Conservation (phyloP, 108 stramenopile species). For the Cyclotella atomus region DNA sequence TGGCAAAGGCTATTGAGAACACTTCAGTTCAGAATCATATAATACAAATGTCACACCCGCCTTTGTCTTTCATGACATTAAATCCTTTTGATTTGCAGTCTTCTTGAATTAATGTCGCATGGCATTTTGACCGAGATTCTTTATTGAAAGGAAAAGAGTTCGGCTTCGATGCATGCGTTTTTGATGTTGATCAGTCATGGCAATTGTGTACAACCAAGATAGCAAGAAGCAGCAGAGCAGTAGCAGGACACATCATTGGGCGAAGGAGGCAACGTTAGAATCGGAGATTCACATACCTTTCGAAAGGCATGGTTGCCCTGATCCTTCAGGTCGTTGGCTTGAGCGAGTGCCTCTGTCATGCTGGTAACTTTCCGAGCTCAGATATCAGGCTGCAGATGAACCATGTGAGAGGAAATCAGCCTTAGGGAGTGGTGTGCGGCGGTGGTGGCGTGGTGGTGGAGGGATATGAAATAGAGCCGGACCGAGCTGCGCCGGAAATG, state of each 20-base stretch:
- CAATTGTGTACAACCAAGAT: no score
- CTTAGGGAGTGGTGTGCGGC: no score
- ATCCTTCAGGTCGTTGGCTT: slow-evolving; percentile 52
- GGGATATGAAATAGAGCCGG: no score
- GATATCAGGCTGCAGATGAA: no score
- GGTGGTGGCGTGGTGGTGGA: no score
- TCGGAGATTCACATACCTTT: slow-evolving; percentile 36
- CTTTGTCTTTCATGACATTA: not conserved
- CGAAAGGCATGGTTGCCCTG: slow-evolving; percentile 77
- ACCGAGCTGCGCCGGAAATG: no score
- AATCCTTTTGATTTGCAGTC: not conserved
- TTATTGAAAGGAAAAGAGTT: not conserved
- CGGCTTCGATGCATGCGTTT: not conserved
- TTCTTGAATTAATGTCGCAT: not conserved
- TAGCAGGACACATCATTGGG: no score
- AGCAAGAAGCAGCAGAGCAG: no score
- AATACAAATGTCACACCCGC: not conserved
- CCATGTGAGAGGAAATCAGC: no score
- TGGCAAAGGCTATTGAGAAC: not conserved
- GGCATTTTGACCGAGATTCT: not conserved
- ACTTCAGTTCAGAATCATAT: not conserved
- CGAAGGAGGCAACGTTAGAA: no score
- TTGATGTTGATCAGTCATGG: not conserved
- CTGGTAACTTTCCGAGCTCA: no score
- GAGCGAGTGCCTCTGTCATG: not conserved